These are phyloP conservation scores for Carallia pectinifolia DNA, from an alignment of 345 rosid species.

Conservation along the genomic window DNA sequence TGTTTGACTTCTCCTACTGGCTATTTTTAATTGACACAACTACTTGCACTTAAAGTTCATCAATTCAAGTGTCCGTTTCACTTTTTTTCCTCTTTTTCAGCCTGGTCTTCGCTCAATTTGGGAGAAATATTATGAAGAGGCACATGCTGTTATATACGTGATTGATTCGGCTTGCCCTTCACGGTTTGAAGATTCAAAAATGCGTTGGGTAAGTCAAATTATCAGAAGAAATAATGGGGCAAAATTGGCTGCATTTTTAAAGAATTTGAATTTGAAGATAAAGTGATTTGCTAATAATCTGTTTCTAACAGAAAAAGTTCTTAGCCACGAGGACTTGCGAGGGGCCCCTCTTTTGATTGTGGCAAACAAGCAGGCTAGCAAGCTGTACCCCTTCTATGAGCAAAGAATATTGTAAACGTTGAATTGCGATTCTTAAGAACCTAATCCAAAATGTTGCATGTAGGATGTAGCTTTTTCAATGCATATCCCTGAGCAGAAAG, in stretches of 20 bases:
- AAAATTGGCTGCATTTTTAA: not conserved
- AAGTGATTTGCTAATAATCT: not conserved
- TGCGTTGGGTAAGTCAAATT: conserved; percentile 60
- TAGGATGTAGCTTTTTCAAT: not conserved
- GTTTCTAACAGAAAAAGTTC: conserved; percentile 64
- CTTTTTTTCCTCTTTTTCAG: conserved; percentile 34
- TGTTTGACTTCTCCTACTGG: not conserved
- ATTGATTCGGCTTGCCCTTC: conserved; percentile 86
- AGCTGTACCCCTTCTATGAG: not conserved
- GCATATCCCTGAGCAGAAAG: too few species aligned
- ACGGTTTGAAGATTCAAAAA: conserved; percentile 91
- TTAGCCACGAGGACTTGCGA: conserved; percentile 87
- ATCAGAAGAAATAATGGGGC: not conserved
- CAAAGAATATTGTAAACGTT: not conserved
- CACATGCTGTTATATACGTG: conserved; percentile 84
- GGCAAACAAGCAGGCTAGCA: conserved; percentile 84
- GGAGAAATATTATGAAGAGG: conserved; percentile 99
- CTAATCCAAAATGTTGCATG: not conserved
- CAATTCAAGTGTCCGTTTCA: conserved; percentile 7
- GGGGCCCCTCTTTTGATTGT: conserved; percentile 86
- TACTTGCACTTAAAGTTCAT: not conserved
- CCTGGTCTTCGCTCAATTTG: conserved; percentile 89
- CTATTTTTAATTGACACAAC: too few species aligned
- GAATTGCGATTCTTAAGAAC: not conserved
- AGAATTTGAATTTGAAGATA: not conserved